Evolutionary conservation across 164 flowering plant species (phyloP), one percentile per base, ranked within the genome.

Genomic region (Nymphaea colorata): DNA sequence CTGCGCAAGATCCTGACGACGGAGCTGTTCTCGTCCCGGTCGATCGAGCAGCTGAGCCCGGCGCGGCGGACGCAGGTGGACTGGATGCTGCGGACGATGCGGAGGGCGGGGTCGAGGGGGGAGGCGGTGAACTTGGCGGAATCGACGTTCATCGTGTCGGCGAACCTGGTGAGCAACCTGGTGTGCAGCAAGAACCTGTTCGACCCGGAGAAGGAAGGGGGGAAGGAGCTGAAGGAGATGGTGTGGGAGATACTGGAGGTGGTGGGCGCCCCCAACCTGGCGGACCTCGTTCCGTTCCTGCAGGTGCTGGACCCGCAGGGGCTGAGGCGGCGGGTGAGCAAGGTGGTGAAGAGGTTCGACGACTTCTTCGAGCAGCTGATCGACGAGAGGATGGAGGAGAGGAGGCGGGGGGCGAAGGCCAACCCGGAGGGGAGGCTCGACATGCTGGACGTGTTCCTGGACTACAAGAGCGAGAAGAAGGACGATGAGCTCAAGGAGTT

Each of bases 401-500:
- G 76, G 62, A 67, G 61, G 76, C 70, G 71, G 44, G 78, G 75
- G 7, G 41, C 73, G 44, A 62, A 72, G 68, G 67, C 65, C 4
- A 75, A 75, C 11, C 74, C 75, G 65, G 73, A 78, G 42, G 76
- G 74, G n/a, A 70, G 78, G 66, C 42, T 68, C 62, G 80, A 78
- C 47, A 65, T 78, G 76, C 62, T 78, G 66, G 80, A 78, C 60
- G 80, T 78, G 68, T 75, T 75, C 70, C 60, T 78, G 65, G 44
- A 78, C 44, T 78, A 78, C 45, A 72, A 53, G 64, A 78, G 78
- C 42, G 72, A 75, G 4, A 77, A 71, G 72, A 66, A 78, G 63
- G 78, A 78, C 43, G 80, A 77, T 57, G 78, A 68, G 36, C 15
- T 74, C 45, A 70, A 75, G 64, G 66, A 75, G 14, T 74, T 78